Conservation (phyloP, 257 asterid species). For the Anisodus tanguticus region DNA sequence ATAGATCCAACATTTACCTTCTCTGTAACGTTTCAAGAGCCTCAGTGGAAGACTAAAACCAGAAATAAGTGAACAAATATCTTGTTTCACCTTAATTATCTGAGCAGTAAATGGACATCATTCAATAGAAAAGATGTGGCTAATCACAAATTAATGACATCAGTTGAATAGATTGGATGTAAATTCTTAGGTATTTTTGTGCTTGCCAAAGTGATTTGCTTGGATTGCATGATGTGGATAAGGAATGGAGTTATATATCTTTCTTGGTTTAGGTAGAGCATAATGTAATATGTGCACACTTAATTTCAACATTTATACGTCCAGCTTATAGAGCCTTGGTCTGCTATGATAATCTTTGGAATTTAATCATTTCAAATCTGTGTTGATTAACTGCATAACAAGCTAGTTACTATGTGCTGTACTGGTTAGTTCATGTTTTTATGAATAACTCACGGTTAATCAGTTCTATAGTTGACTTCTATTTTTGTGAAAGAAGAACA, state of each 20-base stretch:
- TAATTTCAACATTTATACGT: neutral
- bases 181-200: neutral
- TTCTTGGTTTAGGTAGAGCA: neutral
- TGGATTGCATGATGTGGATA: slow-evolving; percentile 10
- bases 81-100: neutral
- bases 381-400: neutral
- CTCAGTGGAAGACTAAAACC: slow-evolving; percentile 1
- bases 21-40: neutral
- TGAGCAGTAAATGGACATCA: neutral
- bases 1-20: neutral
- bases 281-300: neutral
- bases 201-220: slow-evolving; percentile 6
- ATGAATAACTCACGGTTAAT: neutral
- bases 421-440: neutral
- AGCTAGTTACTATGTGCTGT: neutral
- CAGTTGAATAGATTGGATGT: neutral
- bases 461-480: slow-evolving; percentile 4
- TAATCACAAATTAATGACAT: neutral
- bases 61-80: neutral
- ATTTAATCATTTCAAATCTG: neutral
- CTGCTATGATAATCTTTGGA: no score
- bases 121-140: slow-evolving; percentile 3
- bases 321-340: neutral
- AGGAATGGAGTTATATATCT: neutral
- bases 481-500: neutral